Base-by-base conservation (phyloP, 2,329 filamentous ascomycete genomes). In the Neofusicoccum cordaticola region DNA sequence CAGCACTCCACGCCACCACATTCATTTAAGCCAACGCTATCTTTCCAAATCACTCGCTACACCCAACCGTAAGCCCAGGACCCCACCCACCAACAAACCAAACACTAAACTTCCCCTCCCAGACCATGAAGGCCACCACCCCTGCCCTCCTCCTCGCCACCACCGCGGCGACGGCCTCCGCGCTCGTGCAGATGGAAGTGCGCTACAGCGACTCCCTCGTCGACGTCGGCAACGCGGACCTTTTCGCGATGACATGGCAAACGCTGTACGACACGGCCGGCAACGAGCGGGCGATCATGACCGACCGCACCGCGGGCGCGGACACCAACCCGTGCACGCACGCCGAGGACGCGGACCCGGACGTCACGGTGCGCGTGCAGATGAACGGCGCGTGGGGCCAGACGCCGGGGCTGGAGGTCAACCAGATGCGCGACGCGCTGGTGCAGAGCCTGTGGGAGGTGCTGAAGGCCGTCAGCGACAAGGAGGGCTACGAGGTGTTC, bases 331-430 rank as follows among this genome's bases (percentile, higher is more conserved):
- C 53, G 53, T 58, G 53, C 53, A 58, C 53, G 7, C 27, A 19
- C 22, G 9, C 39, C 5, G 3, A 44, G 2, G 51, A 56, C 51
- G 44, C 13, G 19, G 41, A 45, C 39, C 22, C 39, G 41, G 53
- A 58, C 27, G 39, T 58, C 13, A 58, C 53, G 6, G 53, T 58
- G 13, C 9, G 7, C 13, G 27, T 58, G 39, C 35, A 45, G 53
- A 58, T 58, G 53, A 58, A 45, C 41, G 53, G 53, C 27, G 53
- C 53, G 41, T 58, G 53, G 53, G 53, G 53, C 27, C 53, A 58
- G 41, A 58, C 53, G 3, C 39, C 39, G 7, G 53, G 53, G 3
- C 53, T 58, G 7, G n/a, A 58, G 41, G 12, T 17, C 7, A 58
- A 58, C 41, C 53, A 58, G 53, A 58, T 58, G 53, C 53, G 53